phyloP scores from a whole-genome alignment of 345 rosid genomes.

The Eucalyptus lansdowneana region DNA sequence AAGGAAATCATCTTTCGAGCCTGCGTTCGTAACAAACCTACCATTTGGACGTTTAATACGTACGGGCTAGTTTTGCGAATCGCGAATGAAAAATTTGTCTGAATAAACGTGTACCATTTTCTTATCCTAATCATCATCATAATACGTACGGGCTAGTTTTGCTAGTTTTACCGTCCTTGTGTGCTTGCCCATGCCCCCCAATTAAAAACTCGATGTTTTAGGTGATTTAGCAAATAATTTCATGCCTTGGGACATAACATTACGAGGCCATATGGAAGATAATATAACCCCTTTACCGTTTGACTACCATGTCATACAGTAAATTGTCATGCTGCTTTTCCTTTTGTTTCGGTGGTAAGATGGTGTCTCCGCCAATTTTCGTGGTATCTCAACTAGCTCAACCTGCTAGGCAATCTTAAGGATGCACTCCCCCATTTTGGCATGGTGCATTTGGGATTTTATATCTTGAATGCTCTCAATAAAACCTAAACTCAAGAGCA shows the following conservation, averaged over 20 bases:
- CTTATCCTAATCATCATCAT: neutral
- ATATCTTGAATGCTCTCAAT: neutral
- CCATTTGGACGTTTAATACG: neutral
- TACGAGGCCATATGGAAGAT: neutral
- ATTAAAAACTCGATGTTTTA: too few relatives aligned
- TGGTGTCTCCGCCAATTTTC: rapidly evolving
- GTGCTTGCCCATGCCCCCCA: neutral
- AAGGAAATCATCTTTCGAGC: neutral
- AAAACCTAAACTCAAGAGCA: rapidly evolving
- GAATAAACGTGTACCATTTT: neutral
- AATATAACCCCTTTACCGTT: rapidly evolving
- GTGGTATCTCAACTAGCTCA: rapidly evolving
- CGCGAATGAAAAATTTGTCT: neutral
- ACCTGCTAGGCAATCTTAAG: rapidly evolving
- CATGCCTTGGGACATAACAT: neutral
- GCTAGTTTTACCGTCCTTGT: neutral
- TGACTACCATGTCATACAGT: neutral
- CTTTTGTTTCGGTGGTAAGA: too few relatives aligned
- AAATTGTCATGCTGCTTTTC: too few relatives aligned
- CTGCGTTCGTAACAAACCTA: neutral
- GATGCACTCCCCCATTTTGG: rapidly evolving
- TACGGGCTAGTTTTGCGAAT: neutral
- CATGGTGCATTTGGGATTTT: neutral
- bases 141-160: too few relatives aligned
- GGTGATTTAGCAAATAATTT: too few relatives aligned